A percentile compares a stretch with the other conserved stretches of the same genome.
phyloP scores from a whole-genome alignment of 768 basidiomycete genomes.

The Botryobasidium botryosum region DNA sequence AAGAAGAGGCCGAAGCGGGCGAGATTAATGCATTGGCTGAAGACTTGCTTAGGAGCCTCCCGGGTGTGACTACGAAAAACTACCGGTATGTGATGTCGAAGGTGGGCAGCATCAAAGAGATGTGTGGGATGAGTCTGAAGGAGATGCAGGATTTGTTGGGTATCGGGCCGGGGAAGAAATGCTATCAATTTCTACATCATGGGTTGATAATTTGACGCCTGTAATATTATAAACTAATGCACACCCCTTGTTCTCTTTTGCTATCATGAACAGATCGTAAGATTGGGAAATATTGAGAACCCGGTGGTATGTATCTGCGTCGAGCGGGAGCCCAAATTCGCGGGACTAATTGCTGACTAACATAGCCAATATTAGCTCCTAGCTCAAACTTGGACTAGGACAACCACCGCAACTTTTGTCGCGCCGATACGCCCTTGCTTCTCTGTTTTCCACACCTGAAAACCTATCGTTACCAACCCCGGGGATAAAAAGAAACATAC shows the following conservation, averaged over 20 bases:
- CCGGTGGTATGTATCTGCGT: too few species aligned
- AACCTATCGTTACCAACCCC: too few species aligned
- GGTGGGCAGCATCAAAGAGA: conserved; percentile 56
- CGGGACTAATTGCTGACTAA: too few species aligned
- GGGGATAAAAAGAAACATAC: too few species aligned
- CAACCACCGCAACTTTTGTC: too few species aligned
- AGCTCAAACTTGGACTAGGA: too few species aligned
- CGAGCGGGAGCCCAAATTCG: too few species aligned
- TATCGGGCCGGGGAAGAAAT: conserved; percentile 59
- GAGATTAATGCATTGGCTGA: conserved; percentile 48
- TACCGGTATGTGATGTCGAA: conserved; percentile 68
- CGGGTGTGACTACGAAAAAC: conserved; percentile 75
- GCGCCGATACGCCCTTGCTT: too few species aligned
- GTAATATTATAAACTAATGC: background rate
- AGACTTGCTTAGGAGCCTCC: conserved; percentile 66
- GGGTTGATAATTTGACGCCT: too few species aligned
- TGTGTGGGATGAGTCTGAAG: conserved; percentile 44
- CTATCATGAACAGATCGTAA: background rate
- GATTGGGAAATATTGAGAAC: too few species aligned
- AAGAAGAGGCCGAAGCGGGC: conserved; percentile 48
- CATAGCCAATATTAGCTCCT: too few species aligned
- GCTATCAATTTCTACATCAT: conserved; percentile 67
- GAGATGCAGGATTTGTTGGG: conserved; percentile 63
- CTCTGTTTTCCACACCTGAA: too few species aligned
- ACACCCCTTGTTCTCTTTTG: background rate